phyloP scores from a whole-genome alignment of 805 yeast genomes.

The Middelhovenomyces tepae region DNA sequence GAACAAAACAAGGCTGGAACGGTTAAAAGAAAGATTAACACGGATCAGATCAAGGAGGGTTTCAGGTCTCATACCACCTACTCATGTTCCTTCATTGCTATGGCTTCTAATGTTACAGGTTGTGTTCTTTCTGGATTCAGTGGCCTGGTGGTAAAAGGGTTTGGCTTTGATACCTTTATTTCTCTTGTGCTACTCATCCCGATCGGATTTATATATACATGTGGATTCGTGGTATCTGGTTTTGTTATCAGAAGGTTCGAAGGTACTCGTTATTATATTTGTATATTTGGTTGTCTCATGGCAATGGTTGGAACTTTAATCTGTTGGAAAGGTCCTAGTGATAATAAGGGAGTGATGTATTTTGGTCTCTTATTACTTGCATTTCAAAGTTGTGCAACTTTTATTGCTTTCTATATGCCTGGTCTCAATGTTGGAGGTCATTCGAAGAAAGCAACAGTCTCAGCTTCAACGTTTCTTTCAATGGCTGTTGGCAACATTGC shows the following conservation, averaged over 20 bases:
- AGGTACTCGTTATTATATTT: slow-evolving; percentile 6
- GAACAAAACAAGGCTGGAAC: slow-evolving; percentile 31
- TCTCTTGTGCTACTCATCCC: slow-evolving; percentile 40
- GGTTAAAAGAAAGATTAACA: slow-evolving; percentile 40
- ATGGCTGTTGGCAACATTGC: slow-evolving; percentile 57
- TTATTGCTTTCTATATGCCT: slow-evolving; percentile 27
- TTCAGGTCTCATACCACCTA: slow-evolving; percentile 39
- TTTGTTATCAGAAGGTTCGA: slow-evolving; percentile 9
- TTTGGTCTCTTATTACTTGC: slow-evolving; percentile 11
- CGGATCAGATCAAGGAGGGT: slow-evolving; percentile 39
- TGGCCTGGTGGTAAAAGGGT: slow-evolving; percentile 33
- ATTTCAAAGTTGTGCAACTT: slow-evolving; percentile 9
- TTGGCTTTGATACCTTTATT: slow-evolving; percentile 28
- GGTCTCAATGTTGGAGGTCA: slow-evolving; percentile 43
- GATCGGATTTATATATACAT: slow-evolving; percentile 28
- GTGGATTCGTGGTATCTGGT: slow-evolving; percentile 4
- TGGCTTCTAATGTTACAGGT: slow-evolving; percentile 27
- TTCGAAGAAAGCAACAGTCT: slow-evolving; percentile 43
- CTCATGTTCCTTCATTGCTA: slow-evolving; percentile 27
- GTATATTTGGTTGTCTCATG: slow-evolving; percentile 5
- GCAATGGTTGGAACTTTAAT: slow-evolving; percentile 10
- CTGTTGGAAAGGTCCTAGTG: slow-evolving; percentile 9
- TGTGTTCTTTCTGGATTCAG: slow-evolving; percentile 37
- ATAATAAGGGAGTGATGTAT: slow-evolving; percentile 5
- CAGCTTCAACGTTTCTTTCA: slow-evolving; percentile 47